Evolutionary conservation across 495 filamentous ascomycete species (phyloP), one percentile per base, ranked within the genome.

Genomic region (Massariosphaeria phaeospora): DNA sequence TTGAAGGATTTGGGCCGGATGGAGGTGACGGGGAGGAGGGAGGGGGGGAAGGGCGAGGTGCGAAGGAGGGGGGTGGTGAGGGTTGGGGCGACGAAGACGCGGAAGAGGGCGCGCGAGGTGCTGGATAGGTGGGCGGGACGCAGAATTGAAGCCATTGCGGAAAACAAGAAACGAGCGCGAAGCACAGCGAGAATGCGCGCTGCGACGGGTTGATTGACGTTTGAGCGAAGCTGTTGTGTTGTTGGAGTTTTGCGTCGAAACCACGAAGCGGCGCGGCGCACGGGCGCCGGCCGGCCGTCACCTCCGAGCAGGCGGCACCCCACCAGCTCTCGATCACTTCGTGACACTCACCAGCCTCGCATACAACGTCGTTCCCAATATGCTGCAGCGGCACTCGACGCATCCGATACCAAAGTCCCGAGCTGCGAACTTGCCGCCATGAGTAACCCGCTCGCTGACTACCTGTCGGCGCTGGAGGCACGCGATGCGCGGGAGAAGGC

Each of bases 361-460:
- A n/a, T n/a, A n/a, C n/a, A n/a, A n/a, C n/a, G n/a, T n/a, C n/a
- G n/a, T n/a, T n/a, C n/a, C n/a, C n/a, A n/a, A n/a, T n/a, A n/a
- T n/a, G n/a, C n/a, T n/a, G n/a, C n/a, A n/a, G n/a, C n/a, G n/a
- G n/a, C n/a, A n/a, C n/a, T n/a, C n/a, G n/a, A n/a, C n/a, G n/a
- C n/a, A n/a, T n/a, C n/a, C n/a, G n/a, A n/a, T n/a, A n/a, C n/a
- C n/a, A n/a, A n/a, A n/a, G n/a, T n/a, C n/a, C n/a, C n/a, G n/a
- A n/a, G n/a, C n/a, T n/a, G 30, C n/a, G 3, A 11, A 27, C 31
- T 10, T 26, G 4, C 62, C 62, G 24, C 53, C 56, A 71, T 71
- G 69, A 66, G 55, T 57, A 64, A 63, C 50, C 67, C 67, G 59
- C 53, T 72, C 29, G 57, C 55, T 12, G 62, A 72, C 43, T 72